phyloP scores from a whole-genome alignment of 176 grass and related monocot genomes.

The Zoysia japonica region DNA sequence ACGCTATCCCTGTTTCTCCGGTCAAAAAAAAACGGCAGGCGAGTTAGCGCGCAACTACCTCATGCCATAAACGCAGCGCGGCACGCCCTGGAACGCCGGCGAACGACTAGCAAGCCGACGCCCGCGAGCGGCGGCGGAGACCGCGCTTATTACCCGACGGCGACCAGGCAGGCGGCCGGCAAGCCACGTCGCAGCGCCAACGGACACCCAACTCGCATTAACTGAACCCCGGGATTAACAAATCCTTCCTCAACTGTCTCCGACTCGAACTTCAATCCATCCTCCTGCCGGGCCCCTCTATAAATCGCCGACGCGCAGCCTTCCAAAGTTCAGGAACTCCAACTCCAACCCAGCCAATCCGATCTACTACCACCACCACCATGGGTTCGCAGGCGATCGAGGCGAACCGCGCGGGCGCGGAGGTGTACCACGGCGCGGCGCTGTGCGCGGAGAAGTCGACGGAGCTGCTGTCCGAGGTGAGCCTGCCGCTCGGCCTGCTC shows the following conservation, averaged over 20 bases:
- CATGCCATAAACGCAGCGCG: no score
- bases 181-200: no score
- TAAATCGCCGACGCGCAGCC: not conserved
- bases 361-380: not conserved
- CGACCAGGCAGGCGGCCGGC: no score
- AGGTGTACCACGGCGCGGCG: slow-evolving; percentile 58
- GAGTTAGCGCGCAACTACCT: no score
- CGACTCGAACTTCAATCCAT: no score
- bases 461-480: slow-evolving; percentile 47
- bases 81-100: no score
- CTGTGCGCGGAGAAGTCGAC: slow-evolving; percentile 64
- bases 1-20: no score
- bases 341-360: not conserved
- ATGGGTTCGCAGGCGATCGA: slow-evolving; percentile 66
- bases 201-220: not conserved
- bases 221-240: slow-evolving; percentile 23
- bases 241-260: slow-evolving; percentile 26
- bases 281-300: not conserved
- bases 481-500: slow-evolving; percentile 57
- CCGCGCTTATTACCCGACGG: no score
- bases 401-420: slow-evolving; percentile 54
- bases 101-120: no score
- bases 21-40: no score
- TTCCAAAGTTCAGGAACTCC: no score
- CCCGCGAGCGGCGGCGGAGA: no score